These are phyloP conservation scores for Macrophomina tecta DNA, from an alignment of 2,329 filamentous ascomycete genomes.

Conservation along the genomic window DNA sequence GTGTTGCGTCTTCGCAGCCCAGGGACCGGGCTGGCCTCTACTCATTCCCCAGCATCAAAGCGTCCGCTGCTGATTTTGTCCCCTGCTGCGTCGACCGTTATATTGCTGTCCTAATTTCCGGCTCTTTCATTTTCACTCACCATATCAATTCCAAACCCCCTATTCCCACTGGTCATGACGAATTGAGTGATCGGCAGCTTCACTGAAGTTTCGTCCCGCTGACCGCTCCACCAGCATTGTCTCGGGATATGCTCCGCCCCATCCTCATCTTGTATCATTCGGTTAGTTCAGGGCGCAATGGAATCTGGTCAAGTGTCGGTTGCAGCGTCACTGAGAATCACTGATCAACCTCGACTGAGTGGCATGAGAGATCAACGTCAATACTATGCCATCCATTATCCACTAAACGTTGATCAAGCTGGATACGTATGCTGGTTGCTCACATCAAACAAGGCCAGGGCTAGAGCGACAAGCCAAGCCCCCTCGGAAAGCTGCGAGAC, in stretches of 20 bases:
- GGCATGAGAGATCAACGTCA: constrained; percentile 12
- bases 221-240: not conserved
- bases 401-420: not conserved
- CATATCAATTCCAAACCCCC: not conserved
- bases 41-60: not conserved
- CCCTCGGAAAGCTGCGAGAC: not conserved
- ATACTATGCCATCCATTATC: not conserved
- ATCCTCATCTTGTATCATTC: not conserved
- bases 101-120: constrained; percentile 6
- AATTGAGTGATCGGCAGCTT: not conserved
- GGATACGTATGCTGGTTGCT: not conserved
- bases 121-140: not conserved
- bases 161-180: not conserved
- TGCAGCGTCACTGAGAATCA: not conserved
- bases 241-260: not conserved
- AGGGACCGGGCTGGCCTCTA: not conserved
- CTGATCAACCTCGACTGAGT: not conserved
- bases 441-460: not conserved
- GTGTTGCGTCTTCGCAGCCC: not conserved
- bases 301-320: not conserved
- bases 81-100: no score
- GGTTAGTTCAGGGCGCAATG: not conserved
- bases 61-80: not conserved
- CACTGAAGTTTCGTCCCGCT: not conserved
- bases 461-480: not conserved